Evolutionary conservation across 2,329 filamentous ascomycete genomes (phyloP).

Genomic region (Stemphylium vesicarium): DNA sequence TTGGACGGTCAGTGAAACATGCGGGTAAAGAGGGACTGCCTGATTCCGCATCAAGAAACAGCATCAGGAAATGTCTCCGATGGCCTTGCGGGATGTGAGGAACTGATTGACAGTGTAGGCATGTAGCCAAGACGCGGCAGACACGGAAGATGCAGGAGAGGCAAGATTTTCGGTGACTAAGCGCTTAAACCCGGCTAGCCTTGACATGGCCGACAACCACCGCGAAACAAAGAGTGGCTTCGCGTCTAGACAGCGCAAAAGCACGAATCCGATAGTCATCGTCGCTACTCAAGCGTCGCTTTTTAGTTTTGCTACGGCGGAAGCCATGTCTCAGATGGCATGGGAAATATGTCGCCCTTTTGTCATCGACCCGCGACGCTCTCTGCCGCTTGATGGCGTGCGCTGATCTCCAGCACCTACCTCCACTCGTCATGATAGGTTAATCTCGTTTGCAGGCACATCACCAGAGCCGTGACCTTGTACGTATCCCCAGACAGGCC

Average conservation of each 20-base stretch:
- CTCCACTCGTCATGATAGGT: neutral
- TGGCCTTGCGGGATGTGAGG: neutral
- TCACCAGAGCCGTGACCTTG: neutral
- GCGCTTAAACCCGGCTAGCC: neutral
- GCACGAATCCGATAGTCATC: neutral
- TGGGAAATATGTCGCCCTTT: neutral
- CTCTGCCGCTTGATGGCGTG: neutral
- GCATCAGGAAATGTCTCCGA: neutral
- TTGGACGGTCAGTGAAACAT: neutral
- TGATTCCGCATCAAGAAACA: neutral
- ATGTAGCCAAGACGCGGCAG: neutral
- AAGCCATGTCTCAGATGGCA: neutral
- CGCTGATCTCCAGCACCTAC: neutral
- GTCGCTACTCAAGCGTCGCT: neutral
- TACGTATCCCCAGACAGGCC: neutral
- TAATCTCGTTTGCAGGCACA: constrained; percentile 11
- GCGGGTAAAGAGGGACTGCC: constrained; percentile 5
- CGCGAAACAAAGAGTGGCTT: neutral
- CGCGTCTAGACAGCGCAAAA: neutral
- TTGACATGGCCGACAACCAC: constrained; percentile 1
- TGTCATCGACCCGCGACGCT: neutral
- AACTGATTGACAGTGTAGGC: neutral
- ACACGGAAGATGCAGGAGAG: constrained; percentile 1
- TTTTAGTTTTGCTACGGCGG: neutral
- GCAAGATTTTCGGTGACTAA: constrained; percentile 5